Conservation (phyloP, 2,329 filamentous ascomycete genomes). For the Penicillium sp. region DNA sequence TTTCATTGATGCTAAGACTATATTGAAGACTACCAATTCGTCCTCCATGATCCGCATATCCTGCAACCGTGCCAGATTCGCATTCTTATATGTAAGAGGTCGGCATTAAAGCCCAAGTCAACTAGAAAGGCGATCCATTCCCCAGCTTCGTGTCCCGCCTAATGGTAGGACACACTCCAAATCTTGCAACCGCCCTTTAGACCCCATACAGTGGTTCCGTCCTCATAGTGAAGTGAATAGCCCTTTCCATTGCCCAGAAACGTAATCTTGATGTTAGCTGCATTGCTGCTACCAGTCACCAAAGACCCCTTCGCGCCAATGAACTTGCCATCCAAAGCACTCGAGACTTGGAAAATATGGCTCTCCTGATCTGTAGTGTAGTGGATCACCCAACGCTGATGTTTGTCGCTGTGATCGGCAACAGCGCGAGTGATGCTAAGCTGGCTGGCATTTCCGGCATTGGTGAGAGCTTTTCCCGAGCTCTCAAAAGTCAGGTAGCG, state of each 20-base stretch:
- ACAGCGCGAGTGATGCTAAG: conserved; percentile 26
- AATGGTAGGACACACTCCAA: not conserved
- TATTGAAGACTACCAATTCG: too few species aligned
- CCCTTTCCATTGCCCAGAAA: conserved; percentile 37
- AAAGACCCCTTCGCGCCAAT: conserved; percentile 26
- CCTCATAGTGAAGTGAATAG: conserved; percentile 30
- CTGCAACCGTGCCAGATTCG: too few species aligned
- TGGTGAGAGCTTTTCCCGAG: conserved; percentile 43
- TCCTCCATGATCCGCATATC: too few species aligned
- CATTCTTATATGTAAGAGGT: not conserved
- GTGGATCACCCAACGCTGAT: conserved; percentile 52
- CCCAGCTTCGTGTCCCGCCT: not conserved
- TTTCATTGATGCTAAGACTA: too few species aligned
- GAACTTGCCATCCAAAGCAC: conserved; percentile 41
- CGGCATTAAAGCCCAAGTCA: too few species aligned
- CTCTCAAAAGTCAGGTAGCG: conserved; percentile 52
- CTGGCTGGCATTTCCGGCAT: conserved; percentile 16
- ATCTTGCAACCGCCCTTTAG: not conserved
- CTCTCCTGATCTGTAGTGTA: conserved; percentile 33
- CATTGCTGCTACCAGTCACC: conserved; percentile 18
- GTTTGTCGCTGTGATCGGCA: conserved; percentile 36
- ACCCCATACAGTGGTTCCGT: conserved; percentile 1
- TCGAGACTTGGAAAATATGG: conserved; percentile 40
- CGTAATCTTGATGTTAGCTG: conserved; percentile 29
- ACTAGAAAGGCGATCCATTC: not conserved